These are phyloP conservation scores for Besnoitia besnoiti DNA, from an alignment of 169 alveolate species.

Conservation along the genomic window DNA sequence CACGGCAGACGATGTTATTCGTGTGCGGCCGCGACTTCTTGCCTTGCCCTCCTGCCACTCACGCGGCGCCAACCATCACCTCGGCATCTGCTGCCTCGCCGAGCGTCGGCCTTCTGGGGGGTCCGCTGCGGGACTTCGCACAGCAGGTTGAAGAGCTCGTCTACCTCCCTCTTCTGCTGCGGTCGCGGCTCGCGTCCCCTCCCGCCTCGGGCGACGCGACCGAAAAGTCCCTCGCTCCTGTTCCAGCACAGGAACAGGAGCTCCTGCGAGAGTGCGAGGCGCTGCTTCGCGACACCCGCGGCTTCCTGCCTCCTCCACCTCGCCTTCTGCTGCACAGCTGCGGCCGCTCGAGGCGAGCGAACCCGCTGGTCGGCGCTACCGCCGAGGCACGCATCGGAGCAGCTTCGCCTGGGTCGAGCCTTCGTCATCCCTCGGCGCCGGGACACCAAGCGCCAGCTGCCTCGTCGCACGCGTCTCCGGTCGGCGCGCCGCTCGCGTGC, in stretches of 20 bases:
- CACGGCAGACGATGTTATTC: neutral
- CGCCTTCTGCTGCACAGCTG: neutral
- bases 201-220: constrained; percentile 4
- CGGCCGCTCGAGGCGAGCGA: neutral
- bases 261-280: neutral
- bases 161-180: constrained; percentile 16
- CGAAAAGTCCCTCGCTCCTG: neutral
- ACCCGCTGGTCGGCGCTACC: neutral
- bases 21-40: neutral
- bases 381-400: neutral
- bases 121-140: neutral
- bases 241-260: neutral
- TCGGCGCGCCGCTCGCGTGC: neutral
- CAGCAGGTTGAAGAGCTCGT: constrained; percentile 13
- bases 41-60: neutral
- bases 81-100: neutral
- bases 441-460: neutral
- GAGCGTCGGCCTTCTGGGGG: neutral
- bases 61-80: neutral
- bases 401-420: neutral
- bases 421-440: neutral
- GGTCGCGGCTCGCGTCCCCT: neutral
- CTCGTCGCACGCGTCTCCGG: neutral
- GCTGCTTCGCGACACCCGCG: neutral
- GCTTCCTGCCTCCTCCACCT: neutral